Conservation (phyloP, 768 basidiomycete genomes). For the Scleroderma citrinum region DNA sequence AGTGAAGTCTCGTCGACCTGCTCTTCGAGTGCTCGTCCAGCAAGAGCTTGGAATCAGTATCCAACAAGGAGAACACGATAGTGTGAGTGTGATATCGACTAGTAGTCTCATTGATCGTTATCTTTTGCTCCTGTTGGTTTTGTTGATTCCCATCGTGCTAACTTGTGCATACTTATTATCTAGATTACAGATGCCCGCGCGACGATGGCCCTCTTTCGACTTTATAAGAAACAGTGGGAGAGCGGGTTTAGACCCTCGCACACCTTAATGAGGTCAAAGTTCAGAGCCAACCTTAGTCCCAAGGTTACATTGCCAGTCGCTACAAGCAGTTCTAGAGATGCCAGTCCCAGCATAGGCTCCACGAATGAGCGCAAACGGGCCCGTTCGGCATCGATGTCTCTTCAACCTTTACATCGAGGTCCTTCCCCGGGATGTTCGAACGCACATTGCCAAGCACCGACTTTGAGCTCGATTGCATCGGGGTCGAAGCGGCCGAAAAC, state of each 20-base stretch:
- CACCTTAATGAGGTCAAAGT: not conserved
- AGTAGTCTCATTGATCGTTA: not conserved
- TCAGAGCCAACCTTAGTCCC: not conserved
- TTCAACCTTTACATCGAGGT: not conserved
- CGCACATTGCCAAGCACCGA: not conserved
- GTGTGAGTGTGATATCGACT: conserved; percentile 45
- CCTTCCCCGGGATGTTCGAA: not conserved
- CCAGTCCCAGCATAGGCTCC: not conserved
- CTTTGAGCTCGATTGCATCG: not conserved
- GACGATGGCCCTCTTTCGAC: conserved; percentile 87
- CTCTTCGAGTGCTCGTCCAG: conserved; percentile 73
- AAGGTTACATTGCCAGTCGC: not conserved
- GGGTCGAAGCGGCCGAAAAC: not conserved
- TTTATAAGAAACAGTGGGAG: conserved; percentile 84
- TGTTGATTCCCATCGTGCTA: not conserved
- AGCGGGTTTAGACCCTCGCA: conserved; percentile 26
- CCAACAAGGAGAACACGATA: conserved; percentile 85
- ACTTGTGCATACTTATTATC: not conserved
- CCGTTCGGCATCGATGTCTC: not conserved
- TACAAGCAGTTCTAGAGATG: not conserved
- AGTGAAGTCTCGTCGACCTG: conserved; percentile 57
- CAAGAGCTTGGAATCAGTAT: conserved; percentile 77
- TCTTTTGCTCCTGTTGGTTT: not conserved
- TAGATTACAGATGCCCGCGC: conserved; percentile 92
- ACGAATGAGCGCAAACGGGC: not conserved